Percentiles rank a stretch among this genome's conserved stretches.
Evolutionary conservation across 2,329 filamentous ascomycete species (phyloP).

Genomic region (Endoconidiophora laricicola): DNA sequence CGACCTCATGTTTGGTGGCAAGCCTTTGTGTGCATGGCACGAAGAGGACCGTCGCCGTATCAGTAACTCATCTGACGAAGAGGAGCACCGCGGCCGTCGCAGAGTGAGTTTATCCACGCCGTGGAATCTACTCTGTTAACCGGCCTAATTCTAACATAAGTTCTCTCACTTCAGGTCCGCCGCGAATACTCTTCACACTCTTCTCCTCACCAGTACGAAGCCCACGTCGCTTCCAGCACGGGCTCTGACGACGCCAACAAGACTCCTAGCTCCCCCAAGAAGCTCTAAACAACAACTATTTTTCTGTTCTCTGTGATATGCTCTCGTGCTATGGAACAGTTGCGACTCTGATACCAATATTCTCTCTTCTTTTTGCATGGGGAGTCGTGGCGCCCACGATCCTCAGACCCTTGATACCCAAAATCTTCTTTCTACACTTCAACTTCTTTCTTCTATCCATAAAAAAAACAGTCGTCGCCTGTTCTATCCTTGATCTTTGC

Average conservation of each 20-base stretch:
- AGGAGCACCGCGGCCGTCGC: conserved; percentile 25
- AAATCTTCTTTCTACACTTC: background rate
- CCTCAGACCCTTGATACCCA: conserved; percentile 1
- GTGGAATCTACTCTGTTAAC: background rate
- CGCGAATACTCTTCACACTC: conserved; percentile 8
- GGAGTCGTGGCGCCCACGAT: too few relatives aligned
- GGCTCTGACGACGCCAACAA: background rate
- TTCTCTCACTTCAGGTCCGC: background rate
- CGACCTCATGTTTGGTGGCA: conserved; percentile 43
- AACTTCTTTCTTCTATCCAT: background rate
- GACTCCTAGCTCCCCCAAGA: background rate
- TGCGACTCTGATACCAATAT: background rate
- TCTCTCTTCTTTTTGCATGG: background rate
- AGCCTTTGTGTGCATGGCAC: conserved; percentile 42
- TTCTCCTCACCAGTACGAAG: conserved; percentile 1
- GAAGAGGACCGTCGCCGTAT: conserved; percentile 37
- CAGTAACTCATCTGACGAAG: conserved; percentile 24
- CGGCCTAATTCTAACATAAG: background rate
- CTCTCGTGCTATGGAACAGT: background rate
- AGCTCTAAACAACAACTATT: background rate
- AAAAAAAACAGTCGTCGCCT: too few relatives aligned
- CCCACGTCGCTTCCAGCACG: background rate
- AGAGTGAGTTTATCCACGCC: conserved; percentile 18
- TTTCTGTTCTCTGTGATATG: background rate
- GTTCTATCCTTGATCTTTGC: too few relatives aligned